Conservation (phyloP, 2,329 filamentous ascomycete genomes). For the Trichoderma gracile region DNA sequence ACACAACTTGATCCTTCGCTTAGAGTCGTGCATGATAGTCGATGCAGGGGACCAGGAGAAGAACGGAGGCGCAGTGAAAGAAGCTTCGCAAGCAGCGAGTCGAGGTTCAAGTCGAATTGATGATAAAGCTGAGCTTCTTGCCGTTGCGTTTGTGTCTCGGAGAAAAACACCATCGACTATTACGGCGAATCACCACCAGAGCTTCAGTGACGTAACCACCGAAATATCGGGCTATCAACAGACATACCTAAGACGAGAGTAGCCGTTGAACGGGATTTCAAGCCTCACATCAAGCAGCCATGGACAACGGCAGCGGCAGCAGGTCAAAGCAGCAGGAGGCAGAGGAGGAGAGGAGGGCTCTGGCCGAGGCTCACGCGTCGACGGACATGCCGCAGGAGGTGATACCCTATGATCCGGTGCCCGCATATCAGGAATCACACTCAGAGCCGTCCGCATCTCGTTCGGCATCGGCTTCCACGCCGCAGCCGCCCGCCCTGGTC, state of each 20-base stretch:
- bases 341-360: too few species aligned
- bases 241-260: too few species aligned
- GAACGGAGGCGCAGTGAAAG: slow-evolving; percentile 11
- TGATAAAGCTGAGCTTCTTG: too few species aligned
- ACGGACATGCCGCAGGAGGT: slow-evolving; percentile 9
- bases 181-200: too few species aligned
- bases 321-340: neutral
- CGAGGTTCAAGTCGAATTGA: too few species aligned
- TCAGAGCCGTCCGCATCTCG: neutral
- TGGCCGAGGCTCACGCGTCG: neutral
- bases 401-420: neutral
- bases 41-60: neutral
- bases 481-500: slow-evolving; percentile 1
- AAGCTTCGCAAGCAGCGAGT: neutral
- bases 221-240: too few species aligned
- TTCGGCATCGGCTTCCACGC: slow-evolving; percentile 5
- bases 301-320: slow-evolving; percentile 5
- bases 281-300: neutral
- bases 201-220: neutral
- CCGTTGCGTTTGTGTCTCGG: too few species aligned
- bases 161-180: neutral
- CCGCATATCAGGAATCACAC: neutral
- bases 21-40: too few species aligned
- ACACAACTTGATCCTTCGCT: neutral
- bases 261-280: too few species aligned